Evolutionary conservation across 768 basidiomycete species (phyloP).

Genomic region (Auricularia sp.): DNA sequence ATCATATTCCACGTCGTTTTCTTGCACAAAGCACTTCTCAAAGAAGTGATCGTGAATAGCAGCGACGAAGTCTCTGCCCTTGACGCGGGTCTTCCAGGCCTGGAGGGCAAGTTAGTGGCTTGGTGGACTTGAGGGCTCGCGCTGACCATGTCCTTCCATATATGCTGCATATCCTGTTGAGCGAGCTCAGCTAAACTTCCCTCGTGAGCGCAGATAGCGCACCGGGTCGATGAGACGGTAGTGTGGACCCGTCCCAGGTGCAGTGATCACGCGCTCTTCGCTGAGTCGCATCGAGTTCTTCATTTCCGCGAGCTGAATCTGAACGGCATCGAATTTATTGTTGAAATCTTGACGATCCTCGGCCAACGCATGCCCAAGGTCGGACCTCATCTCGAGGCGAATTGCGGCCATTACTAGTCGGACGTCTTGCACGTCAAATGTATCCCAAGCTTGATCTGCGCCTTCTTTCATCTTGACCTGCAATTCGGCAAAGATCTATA

Average conservation of each 20-base stretch:
- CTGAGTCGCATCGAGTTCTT: constrained; percentile 13
- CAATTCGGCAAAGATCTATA: neutral
- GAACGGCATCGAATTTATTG: neutral
- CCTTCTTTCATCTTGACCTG: neutral
- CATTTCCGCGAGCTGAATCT: neutral
- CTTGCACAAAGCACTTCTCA: constrained; percentile 11
- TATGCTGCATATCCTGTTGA: constrained; percentile 7
- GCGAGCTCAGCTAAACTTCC: neutral
- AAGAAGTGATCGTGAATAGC: constrained; percentile 23
- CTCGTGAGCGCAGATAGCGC: neutral
- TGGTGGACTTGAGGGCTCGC: too few species aligned
- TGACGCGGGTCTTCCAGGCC: constrained; percentile 21
- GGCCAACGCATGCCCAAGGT: neutral
- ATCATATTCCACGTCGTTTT: neutral
- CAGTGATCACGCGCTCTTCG: constrained; percentile 14
- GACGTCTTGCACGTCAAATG: neutral
- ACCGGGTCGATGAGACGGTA: constrained; percentile 17
- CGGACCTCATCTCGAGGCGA: neutral
- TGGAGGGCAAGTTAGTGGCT: constrained; percentile 1
- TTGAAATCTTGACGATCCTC: neutral
- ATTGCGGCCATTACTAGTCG: neutral
- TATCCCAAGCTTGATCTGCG: neutral
- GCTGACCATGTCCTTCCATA: constrained; percentile 19
- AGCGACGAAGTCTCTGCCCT: constrained; percentile 19
- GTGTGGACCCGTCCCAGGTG: constrained; percentile 16